Conservation (phyloP, 2,329 filamentous ascomycete species). For the Pseudovirgaria hyperparasitica region DNA sequence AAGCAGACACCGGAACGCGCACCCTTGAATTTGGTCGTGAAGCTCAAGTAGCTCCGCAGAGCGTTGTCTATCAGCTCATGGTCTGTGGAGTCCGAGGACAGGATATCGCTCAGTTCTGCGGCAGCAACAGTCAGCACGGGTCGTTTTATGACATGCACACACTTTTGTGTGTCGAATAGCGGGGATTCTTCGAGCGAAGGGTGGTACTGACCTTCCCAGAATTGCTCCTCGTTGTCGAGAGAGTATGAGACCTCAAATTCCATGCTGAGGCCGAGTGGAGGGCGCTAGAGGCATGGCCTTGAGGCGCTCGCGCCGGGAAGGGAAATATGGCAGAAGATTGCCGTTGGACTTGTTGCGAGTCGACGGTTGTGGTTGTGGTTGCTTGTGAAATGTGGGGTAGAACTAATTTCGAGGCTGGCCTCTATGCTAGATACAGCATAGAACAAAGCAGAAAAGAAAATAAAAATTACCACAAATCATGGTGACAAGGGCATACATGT, state of each 20-base stretch:
- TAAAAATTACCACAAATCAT: no score
- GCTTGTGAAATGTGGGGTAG: no score
- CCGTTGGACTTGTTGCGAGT: conserved; percentile 1
- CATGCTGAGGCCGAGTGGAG: conserved; percentile 35
- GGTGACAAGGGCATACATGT: no score
- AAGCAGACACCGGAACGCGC: conserved; percentile 8
- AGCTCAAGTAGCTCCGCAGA: conserved; percentile 69
- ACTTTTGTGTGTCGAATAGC: conserved; percentile 3
- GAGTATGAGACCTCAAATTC: conserved; percentile 55
- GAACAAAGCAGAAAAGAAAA: no score
- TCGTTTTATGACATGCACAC: conserved; percentile 10
- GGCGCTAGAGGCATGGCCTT: conserved; percentile 23
- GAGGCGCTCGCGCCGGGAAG: neutral
- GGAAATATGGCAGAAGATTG: neutral
- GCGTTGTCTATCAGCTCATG: conserved; percentile 69
- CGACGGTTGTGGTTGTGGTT: no score
- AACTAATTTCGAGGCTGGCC: no score
- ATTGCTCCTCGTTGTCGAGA: conserved; percentile 70
- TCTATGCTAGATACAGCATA: no score
- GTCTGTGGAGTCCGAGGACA: conserved; percentile 44
- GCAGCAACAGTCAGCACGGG: conserved; percentile 3
- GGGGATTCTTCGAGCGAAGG: conserved; percentile 14
- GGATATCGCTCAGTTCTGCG: conserved; percentile 54
- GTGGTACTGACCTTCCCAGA: conserved; percentile 64
- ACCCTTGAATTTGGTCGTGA: conserved; percentile 63